These are phyloP conservation scores for Aureobasidium leucospermi DNA, from an alignment of 2,329 filamentous ascomycete species.

Conservation along the genomic window DNA sequence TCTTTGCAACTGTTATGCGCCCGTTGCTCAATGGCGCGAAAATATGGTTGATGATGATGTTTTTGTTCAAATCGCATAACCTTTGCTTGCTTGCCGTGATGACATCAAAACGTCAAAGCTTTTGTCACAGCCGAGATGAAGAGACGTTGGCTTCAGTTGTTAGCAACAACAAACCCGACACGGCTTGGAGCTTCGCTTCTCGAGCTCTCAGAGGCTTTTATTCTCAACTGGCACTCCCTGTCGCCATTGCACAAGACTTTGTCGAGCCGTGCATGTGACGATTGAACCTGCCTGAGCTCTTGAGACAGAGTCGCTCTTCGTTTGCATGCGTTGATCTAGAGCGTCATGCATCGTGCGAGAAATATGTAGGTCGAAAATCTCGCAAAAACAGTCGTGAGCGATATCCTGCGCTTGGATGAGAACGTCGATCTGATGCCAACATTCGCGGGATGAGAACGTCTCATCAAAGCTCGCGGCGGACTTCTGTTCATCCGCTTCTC, in stretches of 20 bases:
- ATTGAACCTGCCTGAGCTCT: too few species aligned
- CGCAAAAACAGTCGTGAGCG: neutral
- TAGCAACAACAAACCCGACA: neutral
- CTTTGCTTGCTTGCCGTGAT: neutral
- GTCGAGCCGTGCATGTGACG: neutral
- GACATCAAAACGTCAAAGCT: constrained; percentile 9
- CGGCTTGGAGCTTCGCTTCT: too few species aligned
- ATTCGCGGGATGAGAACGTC: neutral
- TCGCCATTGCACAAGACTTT: neutral
- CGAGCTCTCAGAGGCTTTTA: too few species aligned
- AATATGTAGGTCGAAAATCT: neutral
- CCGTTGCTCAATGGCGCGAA: constrained; percentile 3
- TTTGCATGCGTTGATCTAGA: neutral
- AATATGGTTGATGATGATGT: neutral
- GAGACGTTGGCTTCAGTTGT: neutral
- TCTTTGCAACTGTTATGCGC: neutral
- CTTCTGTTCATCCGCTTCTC: neutral
- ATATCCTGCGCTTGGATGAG: too few species aligned
- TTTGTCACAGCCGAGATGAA: neutral
- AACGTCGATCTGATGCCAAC: too few species aligned
- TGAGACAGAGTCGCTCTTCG: too few species aligned
- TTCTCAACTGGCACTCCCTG: too few species aligned
- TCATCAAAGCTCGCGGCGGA: neutral
- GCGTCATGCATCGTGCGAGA: neutral
- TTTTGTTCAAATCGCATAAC: neutral